phyloP scores from a whole-genome alignment of 352 stramenopile species.

The Phytophthora boehmeriae region DNA sequence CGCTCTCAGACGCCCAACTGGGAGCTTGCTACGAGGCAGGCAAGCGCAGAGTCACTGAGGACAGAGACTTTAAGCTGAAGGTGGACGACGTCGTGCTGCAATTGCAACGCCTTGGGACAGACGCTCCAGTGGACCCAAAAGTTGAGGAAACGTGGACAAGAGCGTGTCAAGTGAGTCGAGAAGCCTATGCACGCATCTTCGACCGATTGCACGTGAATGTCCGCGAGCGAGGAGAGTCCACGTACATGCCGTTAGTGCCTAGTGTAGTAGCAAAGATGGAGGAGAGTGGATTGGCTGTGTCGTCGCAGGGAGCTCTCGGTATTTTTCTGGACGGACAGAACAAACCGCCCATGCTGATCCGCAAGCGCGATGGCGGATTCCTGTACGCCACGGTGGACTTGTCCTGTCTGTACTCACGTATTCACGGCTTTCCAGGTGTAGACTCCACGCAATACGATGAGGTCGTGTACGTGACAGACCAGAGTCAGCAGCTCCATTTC shows the following conservation, averaged over 20 bases:
- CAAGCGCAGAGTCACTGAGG: conserved; percentile 46
- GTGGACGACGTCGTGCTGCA: conserved; percentile 78
- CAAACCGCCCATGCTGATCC: conserved; percentile 83
- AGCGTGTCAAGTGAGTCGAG: conserved; percentile 74
- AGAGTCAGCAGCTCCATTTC: conserved; percentile 84
- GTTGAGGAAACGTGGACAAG: conserved; percentile 60
- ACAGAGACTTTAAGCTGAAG: conserved; percentile 59
- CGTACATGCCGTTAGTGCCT: conserved; percentile 69
- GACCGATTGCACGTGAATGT: conserved; percentile 70
- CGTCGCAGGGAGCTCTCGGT: conserved; percentile 69
- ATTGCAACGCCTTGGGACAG: conserved; percentile 57
- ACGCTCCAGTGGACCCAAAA: conserved; percentile 37
- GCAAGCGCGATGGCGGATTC: conserved; percentile 81
- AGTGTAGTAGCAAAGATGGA: conserved; percentile 51
- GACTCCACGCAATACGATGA: conserved; percentile 76
- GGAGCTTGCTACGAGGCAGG: conserved; percentile 74
- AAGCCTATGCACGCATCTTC: conserved; percentile 71
- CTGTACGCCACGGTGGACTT: conserved; percentile 84
- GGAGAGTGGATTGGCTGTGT: conserved; percentile 47
- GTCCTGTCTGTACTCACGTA: conserved; percentile 71
- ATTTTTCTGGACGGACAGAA: conserved; percentile 75
- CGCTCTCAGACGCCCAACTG: conserved; percentile 64
- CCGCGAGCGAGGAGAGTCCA: conserved; percentile 75
- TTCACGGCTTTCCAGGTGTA: conserved; percentile 70
- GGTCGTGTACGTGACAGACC: conserved; percentile 83